These are phyloP conservation scores for Boletus huronensis DNA, from an alignment of 768 basidiomycete species.

Conservation along the genomic window DNA sequence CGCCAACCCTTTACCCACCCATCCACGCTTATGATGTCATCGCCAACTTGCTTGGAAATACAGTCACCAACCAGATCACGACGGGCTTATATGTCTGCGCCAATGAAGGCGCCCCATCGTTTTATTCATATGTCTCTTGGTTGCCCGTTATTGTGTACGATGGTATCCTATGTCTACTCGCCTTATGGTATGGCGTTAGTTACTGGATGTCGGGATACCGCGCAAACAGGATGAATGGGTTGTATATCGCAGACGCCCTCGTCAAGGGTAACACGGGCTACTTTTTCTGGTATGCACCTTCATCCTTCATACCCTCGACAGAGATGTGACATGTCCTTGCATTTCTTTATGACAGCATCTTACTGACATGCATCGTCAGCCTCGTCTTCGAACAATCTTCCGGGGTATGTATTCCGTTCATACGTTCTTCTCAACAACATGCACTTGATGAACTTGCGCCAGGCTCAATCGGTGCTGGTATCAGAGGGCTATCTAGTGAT, in stretches of 20 bases:
- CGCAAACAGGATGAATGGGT: not conserved
- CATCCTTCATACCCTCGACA: too few relatives aligned
- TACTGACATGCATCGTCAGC: conserved; percentile 6
- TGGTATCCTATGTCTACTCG: conserved; percentile 5
- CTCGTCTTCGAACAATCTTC: not conserved
- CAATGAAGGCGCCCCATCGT: not conserved
- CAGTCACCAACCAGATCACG: not conserved
- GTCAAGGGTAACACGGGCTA: conserved; percentile 13
- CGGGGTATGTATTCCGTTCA: not conserved
- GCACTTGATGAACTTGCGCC: not conserved
- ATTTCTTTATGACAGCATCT: conserved; percentile 4
- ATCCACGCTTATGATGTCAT: not conserved
- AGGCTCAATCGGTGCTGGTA: conserved; percentile 3
- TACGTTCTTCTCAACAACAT: too few relatives aligned
- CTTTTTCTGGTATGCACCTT: conserved; percentile 17
- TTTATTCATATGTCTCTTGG: conserved; percentile 3
- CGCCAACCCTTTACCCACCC: not conserved
- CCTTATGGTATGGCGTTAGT: conserved; percentile 1
- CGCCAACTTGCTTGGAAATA: not conserved
- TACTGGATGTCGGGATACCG: not conserved
- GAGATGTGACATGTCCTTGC: not conserved
- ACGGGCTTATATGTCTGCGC: conserved; percentile 6
- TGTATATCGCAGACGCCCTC: conserved; percentile 4
- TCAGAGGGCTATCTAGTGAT: conserved; percentile 7
- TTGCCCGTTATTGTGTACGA: conserved; percentile 8